Conservation (phyloP, 2,329 filamentous ascomycete species). For the Trichoderma gracile region DNA sequence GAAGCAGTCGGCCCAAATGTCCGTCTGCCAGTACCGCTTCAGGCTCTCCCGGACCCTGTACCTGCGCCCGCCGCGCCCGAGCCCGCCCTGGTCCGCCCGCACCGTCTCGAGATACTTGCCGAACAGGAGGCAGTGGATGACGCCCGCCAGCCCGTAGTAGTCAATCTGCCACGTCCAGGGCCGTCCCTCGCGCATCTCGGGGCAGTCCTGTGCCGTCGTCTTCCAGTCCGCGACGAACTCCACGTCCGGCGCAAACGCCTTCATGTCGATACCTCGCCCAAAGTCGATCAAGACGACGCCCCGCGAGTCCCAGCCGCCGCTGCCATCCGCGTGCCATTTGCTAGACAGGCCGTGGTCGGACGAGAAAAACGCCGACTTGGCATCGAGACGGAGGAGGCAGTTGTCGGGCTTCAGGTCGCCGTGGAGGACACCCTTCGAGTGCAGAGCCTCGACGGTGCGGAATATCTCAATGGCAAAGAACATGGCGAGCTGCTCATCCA, state of each 20-base stretch:
- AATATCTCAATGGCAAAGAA: constrained; percentile 93
- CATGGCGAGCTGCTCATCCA: constrained; percentile 92
- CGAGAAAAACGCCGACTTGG: constrained; percentile 30
- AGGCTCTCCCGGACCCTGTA: constrained; percentile 81
- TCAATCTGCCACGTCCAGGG: constrained; percentile 99
- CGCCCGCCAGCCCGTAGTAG: constrained; percentile 88
- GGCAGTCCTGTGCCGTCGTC: constrained; percentile 81
- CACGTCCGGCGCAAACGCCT: constrained; percentile 71
- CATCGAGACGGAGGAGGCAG: constrained; percentile 80
- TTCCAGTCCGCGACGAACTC: constrained; percentile 95
- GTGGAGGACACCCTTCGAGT: constrained; percentile 77
- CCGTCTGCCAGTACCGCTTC: constrained; percentile 96
- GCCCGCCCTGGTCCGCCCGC: constrained; percentile 54
- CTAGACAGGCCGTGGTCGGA: constrained; percentile 51
- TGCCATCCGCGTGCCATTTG: constrained; percentile 72
- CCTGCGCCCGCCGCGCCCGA: constrained; percentile 62
- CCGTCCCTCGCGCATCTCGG: constrained; percentile 89
- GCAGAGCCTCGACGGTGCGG: constrained; percentile 84
- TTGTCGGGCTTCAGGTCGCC: constrained; percentile 97
- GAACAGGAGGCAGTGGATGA: constrained; percentile 85
- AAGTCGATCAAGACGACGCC: constrained; percentile 92
- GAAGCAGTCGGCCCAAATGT: constrained; percentile 83
- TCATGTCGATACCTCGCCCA: constrained; percentile 92
- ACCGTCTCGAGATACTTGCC: constrained; percentile 90
- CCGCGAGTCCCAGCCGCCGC: constrained; percentile 74